Conservation (phyloP, 495 filamentous ascomycete genomes). For the Hypoxylon lenormandii region DNA sequence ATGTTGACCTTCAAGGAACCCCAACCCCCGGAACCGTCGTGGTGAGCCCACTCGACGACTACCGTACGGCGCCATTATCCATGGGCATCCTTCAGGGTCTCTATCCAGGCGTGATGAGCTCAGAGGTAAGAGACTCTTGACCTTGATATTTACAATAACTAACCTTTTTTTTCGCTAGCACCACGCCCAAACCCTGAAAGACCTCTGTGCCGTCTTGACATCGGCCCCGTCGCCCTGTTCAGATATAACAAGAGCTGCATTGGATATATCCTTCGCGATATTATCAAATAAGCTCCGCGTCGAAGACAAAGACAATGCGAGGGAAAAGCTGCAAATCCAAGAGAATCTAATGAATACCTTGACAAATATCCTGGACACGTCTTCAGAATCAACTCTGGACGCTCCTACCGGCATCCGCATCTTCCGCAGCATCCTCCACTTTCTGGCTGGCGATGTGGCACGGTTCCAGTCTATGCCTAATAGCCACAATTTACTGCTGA, state of each 20-base stretch:
- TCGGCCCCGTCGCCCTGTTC: conserved; percentile 6
- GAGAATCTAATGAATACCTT: conserved; percentile 7
- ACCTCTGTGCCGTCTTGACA: conserved; percentile 24
- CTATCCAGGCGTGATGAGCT: conserved; percentile 53
- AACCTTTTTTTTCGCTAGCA: conserved; percentile 23
- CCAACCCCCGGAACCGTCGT: neutral
- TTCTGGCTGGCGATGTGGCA: conserved; percentile 48
- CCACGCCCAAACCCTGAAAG: conserved; percentile 30
- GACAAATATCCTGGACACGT: conserved; percentile 3
- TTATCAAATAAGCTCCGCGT: conserved; percentile 47
- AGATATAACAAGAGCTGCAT: conserved; percentile 33
- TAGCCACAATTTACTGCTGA: conserved; percentile 36
- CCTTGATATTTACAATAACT: neutral
- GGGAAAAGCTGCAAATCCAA: conserved; percentile 20
- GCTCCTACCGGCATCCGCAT: conserved; percentile 1
- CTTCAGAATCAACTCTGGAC: conserved; percentile 1
- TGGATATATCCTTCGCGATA: conserved; percentile 40
- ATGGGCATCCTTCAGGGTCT: conserved; percentile 61
- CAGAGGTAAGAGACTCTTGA: conserved; percentile 49
- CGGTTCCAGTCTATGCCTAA: conserved; percentile 29
- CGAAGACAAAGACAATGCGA: conserved; percentile 9
- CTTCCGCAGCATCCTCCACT: conserved; percentile 45
- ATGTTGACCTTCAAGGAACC: conserved; percentile 1
- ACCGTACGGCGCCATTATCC: conserved; percentile 49
- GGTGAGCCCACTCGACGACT: conserved; percentile 35